Conservation (phyloP, 2,329 filamentous ascomycete species). For the Cladosporium sp. region DNA sequence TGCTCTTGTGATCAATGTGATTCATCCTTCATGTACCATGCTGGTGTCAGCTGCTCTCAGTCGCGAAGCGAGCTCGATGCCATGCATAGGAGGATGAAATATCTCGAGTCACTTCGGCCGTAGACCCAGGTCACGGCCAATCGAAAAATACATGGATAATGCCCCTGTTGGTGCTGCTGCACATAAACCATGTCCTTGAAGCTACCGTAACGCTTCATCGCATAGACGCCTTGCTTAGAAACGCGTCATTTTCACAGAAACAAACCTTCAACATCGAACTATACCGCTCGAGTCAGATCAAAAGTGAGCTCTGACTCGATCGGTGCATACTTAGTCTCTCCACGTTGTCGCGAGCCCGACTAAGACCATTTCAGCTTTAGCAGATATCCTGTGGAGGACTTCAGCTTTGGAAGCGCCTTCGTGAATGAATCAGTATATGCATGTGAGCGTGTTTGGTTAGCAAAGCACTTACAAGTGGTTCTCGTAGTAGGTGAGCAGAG, state of each 20-base stretch:
- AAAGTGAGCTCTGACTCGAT: neutral
- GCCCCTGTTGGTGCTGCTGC: neutral
- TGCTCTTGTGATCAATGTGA: neutral
- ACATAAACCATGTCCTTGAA: neutral
- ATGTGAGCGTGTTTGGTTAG: neutral
- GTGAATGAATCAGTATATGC: neutral
- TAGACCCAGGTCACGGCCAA: neutral
- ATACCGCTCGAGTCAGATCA: neutral
- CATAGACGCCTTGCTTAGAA: neutral
- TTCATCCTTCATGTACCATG: neutral
- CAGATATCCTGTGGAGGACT: neutral
- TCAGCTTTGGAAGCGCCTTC: neutral
- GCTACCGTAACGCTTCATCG: neutral
- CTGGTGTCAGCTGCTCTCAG: neutral
- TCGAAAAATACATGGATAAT: neutral
- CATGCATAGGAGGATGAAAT: neutral
- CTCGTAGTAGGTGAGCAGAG: slow-evolving; percentile 41
- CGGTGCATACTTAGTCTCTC: neutral
- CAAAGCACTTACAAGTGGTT: slow-evolving; percentile 33
- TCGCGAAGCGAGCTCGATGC: neutral
- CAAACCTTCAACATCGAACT: neutral
- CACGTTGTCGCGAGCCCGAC: neutral
- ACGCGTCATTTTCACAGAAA: neutral
- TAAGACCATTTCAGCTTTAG: neutral
- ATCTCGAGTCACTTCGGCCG: neutral